Conservation (phyloP, 164 flowering plant genomes). For the Tetracentron sinense region DNA sequence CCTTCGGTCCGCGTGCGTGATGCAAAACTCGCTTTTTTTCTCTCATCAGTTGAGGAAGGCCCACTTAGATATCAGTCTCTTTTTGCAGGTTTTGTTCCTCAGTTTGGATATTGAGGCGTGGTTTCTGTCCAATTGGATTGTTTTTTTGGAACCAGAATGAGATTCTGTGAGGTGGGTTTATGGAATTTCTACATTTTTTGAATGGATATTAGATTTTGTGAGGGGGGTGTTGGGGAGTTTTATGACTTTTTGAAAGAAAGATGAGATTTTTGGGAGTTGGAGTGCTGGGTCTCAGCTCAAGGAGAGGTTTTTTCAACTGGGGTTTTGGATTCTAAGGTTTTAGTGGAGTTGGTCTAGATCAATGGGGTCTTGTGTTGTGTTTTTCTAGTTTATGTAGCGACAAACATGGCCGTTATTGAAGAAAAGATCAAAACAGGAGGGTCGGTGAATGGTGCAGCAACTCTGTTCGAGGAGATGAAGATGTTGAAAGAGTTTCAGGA, state of each 20-base stretch:
- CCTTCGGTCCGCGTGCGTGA: slow-evolving; percentile 56
- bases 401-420: slow-evolving; percentile 31
- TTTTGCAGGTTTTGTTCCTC: slow-evolving; percentile 55
- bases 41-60: slow-evolving; percentile 33
- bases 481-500: slow-evolving; percentile 72
- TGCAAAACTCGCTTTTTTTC: slow-evolving; percentile 24
- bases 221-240: neutral
- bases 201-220: neutral
- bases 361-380: slow-evolving; percentile 20
- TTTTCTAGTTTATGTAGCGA: slow-evolving; percentile 4
- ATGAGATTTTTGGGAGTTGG: neutral
- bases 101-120: slow-evolving; percentile 41
- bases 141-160: slow-evolving; percentile 7
- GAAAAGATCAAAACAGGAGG: slow-evolving; percentile 51
- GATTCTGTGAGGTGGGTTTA: slow-evolving; percentile 12
- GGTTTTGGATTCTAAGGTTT: slow-evolving; percentile 13
- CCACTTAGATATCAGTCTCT: slow-evolving; percentile 39
- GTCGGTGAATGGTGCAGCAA: slow-evolving; percentile 29
- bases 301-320: neutral
- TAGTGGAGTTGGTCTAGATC: neutral
- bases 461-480: slow-evolving; percentile 77
- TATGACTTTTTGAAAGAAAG: neutral
- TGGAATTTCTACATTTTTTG: neutral
- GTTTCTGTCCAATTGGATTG: slow-evolving; percentile 29
- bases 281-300: slow-evolving; percentile 1